phyloP scores from a whole-genome alignment of 345 rosid species.

The Streptanthus diversifolius region DNA sequence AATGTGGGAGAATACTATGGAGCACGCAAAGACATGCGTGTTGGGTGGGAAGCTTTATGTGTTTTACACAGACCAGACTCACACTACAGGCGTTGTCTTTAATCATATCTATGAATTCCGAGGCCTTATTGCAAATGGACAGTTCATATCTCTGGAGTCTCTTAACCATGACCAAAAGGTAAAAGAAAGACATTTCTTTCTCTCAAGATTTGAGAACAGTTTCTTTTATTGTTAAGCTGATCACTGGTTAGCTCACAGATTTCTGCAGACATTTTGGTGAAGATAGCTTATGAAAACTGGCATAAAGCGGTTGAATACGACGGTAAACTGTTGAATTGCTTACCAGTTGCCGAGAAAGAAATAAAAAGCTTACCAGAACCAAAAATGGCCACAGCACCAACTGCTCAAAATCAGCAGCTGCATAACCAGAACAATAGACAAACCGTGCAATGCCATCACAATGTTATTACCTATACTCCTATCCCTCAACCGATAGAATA shows the following conservation, averaged over 20 bases:
- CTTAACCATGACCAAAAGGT: slow-evolving; percentile 81
- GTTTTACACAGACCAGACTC: slow-evolving; percentile 57
- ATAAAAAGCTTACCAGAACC: slow-evolving; percentile 30
- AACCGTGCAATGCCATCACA: slow-evolving; percentile 37
- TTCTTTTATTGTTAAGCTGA: background rate
- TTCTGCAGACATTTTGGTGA: slow-evolving; percentile 76
- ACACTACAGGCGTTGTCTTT: slow-evolving; percentile 66
- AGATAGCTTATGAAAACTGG: slow-evolving; percentile 88
- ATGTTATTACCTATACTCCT: slow-evolving; percentile 36
- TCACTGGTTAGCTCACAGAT: slow-evolving; percentile 47
- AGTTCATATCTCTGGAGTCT: slow-evolving; percentile 69
- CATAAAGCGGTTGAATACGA: slow-evolving; percentile 78
- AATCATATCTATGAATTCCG: slow-evolving; percentile 75
- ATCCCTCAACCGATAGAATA: slow-evolving; percentile 54
- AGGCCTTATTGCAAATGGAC: slow-evolving; percentile 77
- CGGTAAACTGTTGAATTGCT: slow-evolving; percentile 61
- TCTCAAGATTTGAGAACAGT: background rate
- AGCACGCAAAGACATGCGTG: slow-evolving; percentile 91
- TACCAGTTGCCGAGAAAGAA: slow-evolving; percentile 42
- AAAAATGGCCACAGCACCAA: background rate
- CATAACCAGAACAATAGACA: slow-evolving; percentile 39
- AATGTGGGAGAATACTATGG: slow-evolving; percentile 96
- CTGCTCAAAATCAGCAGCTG: slow-evolving; percentile 17
- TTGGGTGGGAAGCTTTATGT: slow-evolving; percentile 80
- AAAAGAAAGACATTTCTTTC: background rate